Evolutionary conservation across 805 yeast species (phyloP), one percentile per base, ranked within the genome.

Genomic region (Maudiozyma saulgeensis): DNA sequence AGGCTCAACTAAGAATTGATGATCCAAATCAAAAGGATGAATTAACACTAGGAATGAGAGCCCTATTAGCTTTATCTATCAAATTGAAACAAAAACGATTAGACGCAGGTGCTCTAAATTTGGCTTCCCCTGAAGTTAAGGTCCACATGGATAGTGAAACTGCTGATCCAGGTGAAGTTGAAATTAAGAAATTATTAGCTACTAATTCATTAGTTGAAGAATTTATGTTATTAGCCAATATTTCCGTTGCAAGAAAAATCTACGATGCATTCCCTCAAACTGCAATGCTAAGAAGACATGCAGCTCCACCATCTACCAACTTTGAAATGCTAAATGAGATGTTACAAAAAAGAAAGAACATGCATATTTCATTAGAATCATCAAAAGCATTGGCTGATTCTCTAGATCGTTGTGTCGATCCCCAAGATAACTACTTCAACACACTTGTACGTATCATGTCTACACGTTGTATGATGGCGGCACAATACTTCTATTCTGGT

Each of bases 391-490:
- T 93, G 43, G 98, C 99, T 1, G 96, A 90, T 60, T 89, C 97
- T 18, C 73, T 93, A 46, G 99, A 93, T 64, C 76, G 87, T 50
- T 88, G 96, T 68, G 79, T 71, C 34, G 98, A 91, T 66, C 78
- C 82, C 23, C 62, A 78, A 0, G 98, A 93, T 66, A 84, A 90
- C 6, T 93, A 87, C 63, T 88, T 93, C 77, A 93, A 93, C 68
- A 93, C 97, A 0, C 74, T 93, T 58, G 75, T 91, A 6, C 82
- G 99, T 67, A 93, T 93, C 56, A 84, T 93, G 96, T 93, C 97
- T 7, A 93, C 99, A 0, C 78, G 99, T 60, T 91, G 98, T 69
- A 93, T 93, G 99, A 87, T 89, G 85, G 96, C 99, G 1, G 99
- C 99, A 1, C 97, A 91, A 64, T 93, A 93, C 64, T 93, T 93